A percentile compares a stretch with the other conserved stretches of the same genome.
These are phyloP conservation scores for Syzygium syzygioides DNA, from an alignment of 441 rosid species.

Conservation along the genomic window DNA sequence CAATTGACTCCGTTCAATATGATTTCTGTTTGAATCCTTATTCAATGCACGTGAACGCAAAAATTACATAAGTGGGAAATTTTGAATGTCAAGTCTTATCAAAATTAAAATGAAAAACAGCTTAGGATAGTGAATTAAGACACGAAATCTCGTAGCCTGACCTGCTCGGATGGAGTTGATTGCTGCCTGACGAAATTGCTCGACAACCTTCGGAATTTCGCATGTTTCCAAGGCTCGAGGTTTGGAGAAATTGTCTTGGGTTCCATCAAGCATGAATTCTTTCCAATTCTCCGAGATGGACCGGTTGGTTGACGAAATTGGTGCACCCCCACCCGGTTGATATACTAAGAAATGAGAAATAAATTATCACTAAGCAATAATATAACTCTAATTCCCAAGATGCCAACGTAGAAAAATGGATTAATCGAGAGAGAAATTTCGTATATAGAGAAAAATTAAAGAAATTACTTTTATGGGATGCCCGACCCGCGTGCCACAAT, in stretches of 20 bases:
- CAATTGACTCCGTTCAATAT: too few species aligned
- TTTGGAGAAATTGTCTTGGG: background rate
- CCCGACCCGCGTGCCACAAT: background rate
- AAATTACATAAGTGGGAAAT: too few species aligned
- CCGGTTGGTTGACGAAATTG: background rate
- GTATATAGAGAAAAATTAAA: background rate
- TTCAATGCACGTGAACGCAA: too few species aligned
- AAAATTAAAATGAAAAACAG: too few species aligned
- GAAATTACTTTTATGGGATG: background rate
- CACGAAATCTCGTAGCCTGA: background rate
- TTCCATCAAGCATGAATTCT: background rate
- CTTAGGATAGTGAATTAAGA: too few species aligned
- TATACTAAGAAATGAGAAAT: background rate
- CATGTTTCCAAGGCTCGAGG: background rate
- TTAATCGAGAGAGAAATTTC: background rate
- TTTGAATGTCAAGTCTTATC: too few species aligned
- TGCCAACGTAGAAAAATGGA: background rate
- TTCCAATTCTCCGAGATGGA: background rate
- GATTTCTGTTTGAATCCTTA: too few species aligned
- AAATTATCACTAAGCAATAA: too few species aligned
- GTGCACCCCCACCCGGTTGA: background rate
- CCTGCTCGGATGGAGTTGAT: background rate
- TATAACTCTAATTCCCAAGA: too few species aligned
- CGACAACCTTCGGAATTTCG: background rate
- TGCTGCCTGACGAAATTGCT: background rate